Conservation (phyloP, 495 filamentous ascomycete species). For the Talaromyces ruber region DNA sequence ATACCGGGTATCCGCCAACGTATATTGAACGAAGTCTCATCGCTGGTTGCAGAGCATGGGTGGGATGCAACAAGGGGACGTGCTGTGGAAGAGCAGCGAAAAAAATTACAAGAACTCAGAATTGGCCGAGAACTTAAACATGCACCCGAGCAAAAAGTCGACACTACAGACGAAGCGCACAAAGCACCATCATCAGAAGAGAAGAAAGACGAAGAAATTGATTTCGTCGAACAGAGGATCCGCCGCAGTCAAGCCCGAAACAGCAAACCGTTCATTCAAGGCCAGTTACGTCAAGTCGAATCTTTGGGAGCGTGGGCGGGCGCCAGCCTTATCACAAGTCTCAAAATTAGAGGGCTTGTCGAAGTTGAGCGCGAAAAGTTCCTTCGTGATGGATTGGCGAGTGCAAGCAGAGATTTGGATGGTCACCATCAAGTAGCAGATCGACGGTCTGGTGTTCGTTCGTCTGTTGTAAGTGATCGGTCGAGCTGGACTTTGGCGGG, state of each 20-base stretch:
- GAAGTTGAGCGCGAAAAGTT: conserved; percentile 83
- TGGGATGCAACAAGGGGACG: conserved; percentile 71
- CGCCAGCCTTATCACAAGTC: conserved; percentile 67
- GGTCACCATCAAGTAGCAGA: conserved; percentile 38
- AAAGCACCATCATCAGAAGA: not conserved
- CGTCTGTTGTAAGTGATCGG: conserved; percentile 43
- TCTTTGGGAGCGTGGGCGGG: conserved; percentile 85
- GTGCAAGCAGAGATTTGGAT: conserved; percentile 58
- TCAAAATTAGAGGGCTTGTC: conserved; percentile 71
- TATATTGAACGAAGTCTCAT: conserved; percentile 63
- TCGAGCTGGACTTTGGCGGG: conserved; percentile 71
- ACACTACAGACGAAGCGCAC: conserved; percentile 12
- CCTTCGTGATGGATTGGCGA: conserved; percentile 64
- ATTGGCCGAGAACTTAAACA: conserved; percentile 21
- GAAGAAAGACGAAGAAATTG: conserved; percentile 26
- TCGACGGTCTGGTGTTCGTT: conserved; percentile 43
- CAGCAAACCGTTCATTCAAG: conserved; percentile 36
- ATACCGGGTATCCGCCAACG: conserved; percentile 77
- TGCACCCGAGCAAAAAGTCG: conserved; percentile 14
- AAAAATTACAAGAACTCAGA: conserved; percentile 40
- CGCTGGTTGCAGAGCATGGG: conserved; percentile 52
- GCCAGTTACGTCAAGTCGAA: conserved; percentile 65
- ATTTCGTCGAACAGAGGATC: conserved; percentile 59
- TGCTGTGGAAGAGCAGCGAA: conserved; percentile 44
- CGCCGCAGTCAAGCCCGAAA: conserved; percentile 40